Percentiles rank a stretch among this genome's conserved stretches.
phyloP scores from a whole-genome alignment of 371 early-diverging fungal genomes.

The Fennellomyces sp. region DNA sequence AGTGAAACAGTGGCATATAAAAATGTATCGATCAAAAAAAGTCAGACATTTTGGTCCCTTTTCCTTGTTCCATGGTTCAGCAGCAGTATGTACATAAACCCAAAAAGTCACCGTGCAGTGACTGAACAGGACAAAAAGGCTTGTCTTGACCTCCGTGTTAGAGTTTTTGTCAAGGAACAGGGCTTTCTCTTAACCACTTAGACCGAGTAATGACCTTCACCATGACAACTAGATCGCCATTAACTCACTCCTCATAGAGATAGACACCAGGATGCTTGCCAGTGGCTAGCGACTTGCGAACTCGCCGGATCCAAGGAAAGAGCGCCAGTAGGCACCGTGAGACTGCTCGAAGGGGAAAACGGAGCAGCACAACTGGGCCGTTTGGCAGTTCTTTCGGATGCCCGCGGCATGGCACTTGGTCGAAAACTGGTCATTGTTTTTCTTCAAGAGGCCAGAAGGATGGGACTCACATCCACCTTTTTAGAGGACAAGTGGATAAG shows the following conservation, averaged over 20 bases:
- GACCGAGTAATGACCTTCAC: background rate
- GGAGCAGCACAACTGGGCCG: background rate
- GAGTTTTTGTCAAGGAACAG: background rate
- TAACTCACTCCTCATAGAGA: background rate
- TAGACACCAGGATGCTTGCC: background rate
- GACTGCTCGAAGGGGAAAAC: background rate
- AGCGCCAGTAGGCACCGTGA: background rate
- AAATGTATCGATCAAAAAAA: conserved; percentile 13
- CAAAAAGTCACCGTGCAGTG: background rate
- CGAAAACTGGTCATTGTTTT: background rate
- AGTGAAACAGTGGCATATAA: background rate
- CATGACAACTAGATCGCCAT: background rate
- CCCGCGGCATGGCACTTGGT: background rate
- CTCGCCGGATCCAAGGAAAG: background rate
- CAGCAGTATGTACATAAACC: too few species aligned
- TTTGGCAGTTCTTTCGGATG: background rate
- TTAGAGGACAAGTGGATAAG: conserved; percentile 44
- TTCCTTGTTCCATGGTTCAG: too few species aligned
- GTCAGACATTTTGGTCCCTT: too few species aligned
- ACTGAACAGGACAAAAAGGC: background rate
- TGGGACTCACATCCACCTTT: too few species aligned
- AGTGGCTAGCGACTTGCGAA: background rate
- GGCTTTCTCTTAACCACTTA: background rate
- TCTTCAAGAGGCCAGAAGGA: too few species aligned
- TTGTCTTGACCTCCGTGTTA: background rate